Conservation (phyloP, 257 asterid genomes). For the Buddleja alternifolia region DNA sequence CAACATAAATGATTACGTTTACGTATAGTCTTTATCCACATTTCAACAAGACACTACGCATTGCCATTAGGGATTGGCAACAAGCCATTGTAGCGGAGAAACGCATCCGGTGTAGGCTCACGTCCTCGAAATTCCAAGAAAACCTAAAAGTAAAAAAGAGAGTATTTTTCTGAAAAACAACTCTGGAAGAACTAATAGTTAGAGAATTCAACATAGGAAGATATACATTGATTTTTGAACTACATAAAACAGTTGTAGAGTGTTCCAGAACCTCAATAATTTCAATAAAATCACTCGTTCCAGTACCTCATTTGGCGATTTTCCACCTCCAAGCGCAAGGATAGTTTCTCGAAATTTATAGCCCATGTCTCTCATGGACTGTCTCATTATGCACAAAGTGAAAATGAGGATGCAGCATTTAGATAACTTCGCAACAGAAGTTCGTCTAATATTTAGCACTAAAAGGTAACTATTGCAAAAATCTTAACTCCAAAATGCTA, state of each 20-base stretch:
- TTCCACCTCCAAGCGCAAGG: conserved; percentile 63
- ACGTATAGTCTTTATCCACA: neutral
- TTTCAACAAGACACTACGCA: neutral
- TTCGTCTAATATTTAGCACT: neutral
- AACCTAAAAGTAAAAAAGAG: conserved; percentile 31
- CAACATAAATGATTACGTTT: neutral
- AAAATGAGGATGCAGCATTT: too few relatives aligned
- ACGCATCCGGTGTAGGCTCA: conserved; percentile 55
- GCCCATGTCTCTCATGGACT: conserved; percentile 49
- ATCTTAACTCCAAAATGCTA: neutral
- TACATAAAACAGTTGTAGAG: neutral
- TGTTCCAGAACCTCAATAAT: neutral
- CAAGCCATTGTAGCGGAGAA: conserved; percentile 56
- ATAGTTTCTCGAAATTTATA: conserved; percentile 51
- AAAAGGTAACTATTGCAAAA: neutral
- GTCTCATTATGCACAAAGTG: conserved; percentile 22
- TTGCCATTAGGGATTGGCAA: conserved; percentile 25
- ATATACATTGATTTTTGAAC: neutral
- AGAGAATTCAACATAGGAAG: too few relatives aligned
- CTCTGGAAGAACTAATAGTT: too few relatives aligned
- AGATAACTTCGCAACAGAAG: too few relatives aligned
- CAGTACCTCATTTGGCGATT: conserved; percentile 50
- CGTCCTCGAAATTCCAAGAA: conserved; percentile 53
- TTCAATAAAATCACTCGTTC: neutral
- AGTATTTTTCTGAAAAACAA: too few relatives aligned